These are phyloP conservation scores for Nothophytophthora sp. DNA, from an alignment of 352 stramenopile genomes.

Conservation along the genomic window DNA sequence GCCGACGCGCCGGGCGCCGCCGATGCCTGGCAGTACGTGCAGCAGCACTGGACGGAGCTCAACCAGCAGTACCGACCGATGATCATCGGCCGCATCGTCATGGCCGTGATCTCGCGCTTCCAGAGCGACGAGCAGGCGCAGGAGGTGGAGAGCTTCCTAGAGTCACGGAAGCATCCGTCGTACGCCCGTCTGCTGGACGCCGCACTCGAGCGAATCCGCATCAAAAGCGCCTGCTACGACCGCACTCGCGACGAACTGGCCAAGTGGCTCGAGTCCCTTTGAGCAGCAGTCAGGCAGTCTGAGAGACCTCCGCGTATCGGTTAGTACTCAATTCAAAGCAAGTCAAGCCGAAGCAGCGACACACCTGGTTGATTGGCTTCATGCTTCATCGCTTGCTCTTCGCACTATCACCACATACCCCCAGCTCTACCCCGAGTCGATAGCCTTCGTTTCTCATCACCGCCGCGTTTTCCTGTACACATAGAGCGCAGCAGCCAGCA, in stretches of 20 bases:
- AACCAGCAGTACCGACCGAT: conserved; percentile 63
- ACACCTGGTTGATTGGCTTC: no score
- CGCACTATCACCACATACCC: no score
- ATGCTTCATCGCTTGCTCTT: no score
- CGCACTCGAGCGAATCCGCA: conserved; percentile 74
- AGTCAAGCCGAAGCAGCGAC: no score
- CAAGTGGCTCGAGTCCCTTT: conserved; percentile 48
- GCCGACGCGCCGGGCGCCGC: conserved; percentile 48
- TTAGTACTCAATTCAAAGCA: no score
- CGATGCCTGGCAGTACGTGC: conserved; percentile 74
- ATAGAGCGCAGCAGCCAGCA: conserved; percentile 28
- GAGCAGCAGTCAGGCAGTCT: no score
- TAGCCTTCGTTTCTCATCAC: no score
- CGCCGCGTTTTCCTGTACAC: conserved; percentile 32
- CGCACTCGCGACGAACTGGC: conserved; percentile 55
- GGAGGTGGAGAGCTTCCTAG: conserved; percentile 65
- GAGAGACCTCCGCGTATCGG: no score
- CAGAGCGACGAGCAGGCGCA: conserved; percentile 53
- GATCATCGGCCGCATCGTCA: conserved; percentile 72
- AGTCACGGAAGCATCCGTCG: conserved; percentile 62
- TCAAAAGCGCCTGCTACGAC: conserved; percentile 63
- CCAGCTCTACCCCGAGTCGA: no score
- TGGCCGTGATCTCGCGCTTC: conserved; percentile 61
- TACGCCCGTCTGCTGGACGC: conserved; percentile 70
- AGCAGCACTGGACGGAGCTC: conserved; percentile 66